These are phyloP conservation scores for Albophoma yamanashiensis DNA, from an alignment of 2,329 filamentous ascomycete genomes.

Conservation along the genomic window DNA sequence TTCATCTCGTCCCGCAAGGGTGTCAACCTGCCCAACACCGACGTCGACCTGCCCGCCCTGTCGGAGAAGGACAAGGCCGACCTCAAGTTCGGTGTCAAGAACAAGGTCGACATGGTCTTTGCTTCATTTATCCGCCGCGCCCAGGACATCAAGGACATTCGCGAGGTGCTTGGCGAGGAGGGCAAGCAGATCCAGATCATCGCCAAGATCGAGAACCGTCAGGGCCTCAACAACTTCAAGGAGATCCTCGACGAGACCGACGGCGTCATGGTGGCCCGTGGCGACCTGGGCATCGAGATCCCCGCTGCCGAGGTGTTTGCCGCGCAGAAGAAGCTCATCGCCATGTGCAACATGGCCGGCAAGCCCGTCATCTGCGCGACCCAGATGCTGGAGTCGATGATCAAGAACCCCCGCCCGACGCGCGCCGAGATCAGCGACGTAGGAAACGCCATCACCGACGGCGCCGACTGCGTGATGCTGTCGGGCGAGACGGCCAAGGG, in stretches of 20 bases:
- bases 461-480: conserved; percentile 98
- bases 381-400: conserved; percentile 99
- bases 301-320: conserved; percentile 97
- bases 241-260: conserved; percentile 95
- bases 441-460: conserved; percentile 94
- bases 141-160: conserved; percentile 88
- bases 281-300: conserved; percentile 93
- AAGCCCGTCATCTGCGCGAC: conserved; percentile 99
- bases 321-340: conserved; percentile 99
- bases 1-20: conserved; percentile 99
- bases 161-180: conserved; percentile 78
- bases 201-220: conserved; percentile 99
- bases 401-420: conserved; percentile 97
- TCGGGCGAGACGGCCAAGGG: conserved; percentile 99
- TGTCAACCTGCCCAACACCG: conserved; percentile 97
- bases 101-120: conserved; percentile 98
- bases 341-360: conserved; percentile 98
- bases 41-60: conserved; percentile 92
- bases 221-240: conserved; percentile 98
- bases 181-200: conserved; percentile 98
- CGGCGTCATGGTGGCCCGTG: conserved; percentile 99
- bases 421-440: conserved; percentile 98
- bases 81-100: conserved; percentile 92
- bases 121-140: conserved; percentile 95
- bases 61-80: conserved; percentile 98